Evolutionary conservation across 1,139 yeast species (phyloP).

Genomic region (Meyerozyma athensensis): DNA sequence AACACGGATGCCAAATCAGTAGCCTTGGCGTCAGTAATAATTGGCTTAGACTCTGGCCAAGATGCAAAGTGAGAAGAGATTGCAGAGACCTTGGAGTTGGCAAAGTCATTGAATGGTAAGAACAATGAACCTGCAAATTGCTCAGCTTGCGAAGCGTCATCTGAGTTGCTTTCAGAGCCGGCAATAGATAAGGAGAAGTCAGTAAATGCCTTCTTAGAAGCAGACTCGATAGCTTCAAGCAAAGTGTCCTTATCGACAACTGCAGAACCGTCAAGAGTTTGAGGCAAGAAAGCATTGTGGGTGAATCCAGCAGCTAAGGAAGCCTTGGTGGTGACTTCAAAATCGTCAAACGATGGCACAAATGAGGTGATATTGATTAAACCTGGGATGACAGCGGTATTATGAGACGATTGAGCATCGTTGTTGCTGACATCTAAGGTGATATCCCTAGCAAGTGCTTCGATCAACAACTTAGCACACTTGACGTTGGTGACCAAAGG

Average conservation of each 20-base stretch:
- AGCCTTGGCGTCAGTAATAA: conserved; percentile 87
- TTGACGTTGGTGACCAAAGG: conserved; percentile 97
- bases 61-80: conserved; percentile 74
- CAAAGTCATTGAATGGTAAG: conserved; percentile 74
- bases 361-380: conserved; percentile 77
- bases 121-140: conserved; percentile 72
- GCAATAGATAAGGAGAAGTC: conserved; percentile 83
- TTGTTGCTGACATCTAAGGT: conserved; percentile 64
- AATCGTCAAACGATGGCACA: conserved; percentile 63
- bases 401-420: conserved; percentile 91
- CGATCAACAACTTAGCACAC: conserved; percentile 92
- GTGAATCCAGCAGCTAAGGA: conserved; percentile 88
- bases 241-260: conserved; percentile 64
- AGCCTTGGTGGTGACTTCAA: conserved; percentile 64
- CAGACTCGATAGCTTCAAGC: conserved; percentile 55
- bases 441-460: conserved; percentile 77
- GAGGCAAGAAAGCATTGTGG: conserved; percentile 76
- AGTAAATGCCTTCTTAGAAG: conserved; percentile 61
- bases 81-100: conserved; percentile 64
- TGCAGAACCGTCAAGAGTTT: conserved; percentile 57
- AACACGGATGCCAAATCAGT: conserved; percentile 89
- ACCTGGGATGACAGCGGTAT: conserved; percentile 80
- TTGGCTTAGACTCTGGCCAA: conserved; percentile 85
- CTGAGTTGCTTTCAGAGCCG: conserved; percentile 68
- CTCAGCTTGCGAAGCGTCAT: conserved; percentile 58